Conservation (phyloP, 1,284 basidiomycete species). For the Austroboletus novae-zelandiae region DNA sequence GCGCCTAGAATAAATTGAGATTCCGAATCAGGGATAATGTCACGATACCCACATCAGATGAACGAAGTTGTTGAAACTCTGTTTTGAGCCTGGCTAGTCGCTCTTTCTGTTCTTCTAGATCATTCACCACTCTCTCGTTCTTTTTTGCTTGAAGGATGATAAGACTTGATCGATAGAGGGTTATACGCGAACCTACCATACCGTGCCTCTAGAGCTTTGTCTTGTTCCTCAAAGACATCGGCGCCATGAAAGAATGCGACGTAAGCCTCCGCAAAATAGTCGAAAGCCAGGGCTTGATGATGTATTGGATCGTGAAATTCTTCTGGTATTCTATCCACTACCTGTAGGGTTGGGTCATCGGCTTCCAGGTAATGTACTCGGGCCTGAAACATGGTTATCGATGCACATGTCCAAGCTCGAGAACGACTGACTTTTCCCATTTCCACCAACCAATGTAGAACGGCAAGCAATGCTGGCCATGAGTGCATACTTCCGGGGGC, state of each 20-base stretch:
- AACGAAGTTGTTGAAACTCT: slow-evolving; percentile 59
- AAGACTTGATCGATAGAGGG: slow-evolving; percentile 1
- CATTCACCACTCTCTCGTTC: slow-evolving; percentile 58
- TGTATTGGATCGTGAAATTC: slow-evolving; percentile 72
- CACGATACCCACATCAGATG: slow-evolving; percentile 47
- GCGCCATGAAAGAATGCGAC: slow-evolving; percentile 66
- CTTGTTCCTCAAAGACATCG: slow-evolving; percentile 72
- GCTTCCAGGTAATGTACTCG: slow-evolving; percentile 57
- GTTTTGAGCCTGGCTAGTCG: slow-evolving; percentile 43
- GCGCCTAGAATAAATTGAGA: slow-evolving; percentile 47
- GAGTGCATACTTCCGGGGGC: slow-evolving; percentile 82
- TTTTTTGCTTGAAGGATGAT: slow-evolving; percentile 50
- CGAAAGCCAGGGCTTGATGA: slow-evolving; percentile 72
- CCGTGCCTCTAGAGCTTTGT: slow-evolving; percentile 66
- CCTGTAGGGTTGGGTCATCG: slow-evolving; percentile 64
- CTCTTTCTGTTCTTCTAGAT: slow-evolving; percentile 56
- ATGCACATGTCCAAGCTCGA: neutral
- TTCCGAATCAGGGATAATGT: neutral
- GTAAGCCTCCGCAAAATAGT: slow-evolving; percentile 73
- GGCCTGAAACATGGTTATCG: slow-evolving; percentile 20
- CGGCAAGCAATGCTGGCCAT: slow-evolving; percentile 80
- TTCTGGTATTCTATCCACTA: slow-evolving; percentile 57
- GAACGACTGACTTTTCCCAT: slow-evolving; percentile 62
- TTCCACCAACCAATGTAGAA: slow-evolving; percentile 86
- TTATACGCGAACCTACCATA: slow-evolving; percentile 55